A percentile compares a stretch with the other conserved stretches of the same genome.
Evolutionary conservation across 2,329 filamentous ascomycete genomes (phyloP).

Genomic region (Rutstroemia sp.): DNA sequence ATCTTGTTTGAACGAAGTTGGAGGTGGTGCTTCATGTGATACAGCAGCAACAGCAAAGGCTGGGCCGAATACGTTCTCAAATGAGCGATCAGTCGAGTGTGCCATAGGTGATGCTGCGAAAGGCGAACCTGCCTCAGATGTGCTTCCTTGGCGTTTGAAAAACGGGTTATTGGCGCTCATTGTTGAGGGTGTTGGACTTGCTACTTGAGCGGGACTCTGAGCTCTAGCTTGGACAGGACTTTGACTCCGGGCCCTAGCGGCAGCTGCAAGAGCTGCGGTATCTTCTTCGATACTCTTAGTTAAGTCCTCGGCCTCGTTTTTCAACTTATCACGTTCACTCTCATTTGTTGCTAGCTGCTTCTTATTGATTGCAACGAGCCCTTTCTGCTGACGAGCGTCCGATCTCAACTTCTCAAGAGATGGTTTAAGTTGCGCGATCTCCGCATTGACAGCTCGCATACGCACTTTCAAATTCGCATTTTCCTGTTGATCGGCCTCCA

Average conservation of each 20-base stretch:
- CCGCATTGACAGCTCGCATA: constrained; percentile 74
- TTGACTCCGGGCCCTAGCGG: constrained; percentile 28
- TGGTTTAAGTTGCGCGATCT: constrained; percentile 77
- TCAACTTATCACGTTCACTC: constrained; percentile 79
- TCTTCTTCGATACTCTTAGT: constrained; percentile 55
- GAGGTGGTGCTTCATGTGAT: constrained; percentile 37
- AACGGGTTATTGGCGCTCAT: constrained; percentile 89
- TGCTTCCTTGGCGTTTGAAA: constrained; percentile 65
- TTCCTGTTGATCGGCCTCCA: constrained; percentile 84
- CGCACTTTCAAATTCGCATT: constrained; percentile 80
- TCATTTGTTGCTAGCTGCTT: constrained; percentile 92
- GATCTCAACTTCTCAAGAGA: constrained; percentile 89
- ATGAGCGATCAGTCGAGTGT: constrained; percentile 55
- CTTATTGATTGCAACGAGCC: constrained; percentile 95
- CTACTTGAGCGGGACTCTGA: constrained; percentile 41
- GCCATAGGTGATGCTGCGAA: constrained; percentile 31
- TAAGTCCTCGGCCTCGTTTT: constrained; percentile 66
- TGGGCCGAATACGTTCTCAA: constrained; percentile 81
- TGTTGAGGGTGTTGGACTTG: constrained; percentile 62
- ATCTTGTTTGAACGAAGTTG: constrained; percentile 52
- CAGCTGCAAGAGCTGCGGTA: constrained; percentile 44
- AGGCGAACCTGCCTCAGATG: constrained; percentile 41
- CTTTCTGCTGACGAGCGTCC: constrained; percentile 91
- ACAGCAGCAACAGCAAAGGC: constrained; percentile 43
- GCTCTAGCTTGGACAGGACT: constrained; percentile 23